These are phyloP conservation scores for Aspergillus sergii DNA, from an alignment of 2,329 filamentous ascomycete species.

Conservation along the genomic window DNA sequence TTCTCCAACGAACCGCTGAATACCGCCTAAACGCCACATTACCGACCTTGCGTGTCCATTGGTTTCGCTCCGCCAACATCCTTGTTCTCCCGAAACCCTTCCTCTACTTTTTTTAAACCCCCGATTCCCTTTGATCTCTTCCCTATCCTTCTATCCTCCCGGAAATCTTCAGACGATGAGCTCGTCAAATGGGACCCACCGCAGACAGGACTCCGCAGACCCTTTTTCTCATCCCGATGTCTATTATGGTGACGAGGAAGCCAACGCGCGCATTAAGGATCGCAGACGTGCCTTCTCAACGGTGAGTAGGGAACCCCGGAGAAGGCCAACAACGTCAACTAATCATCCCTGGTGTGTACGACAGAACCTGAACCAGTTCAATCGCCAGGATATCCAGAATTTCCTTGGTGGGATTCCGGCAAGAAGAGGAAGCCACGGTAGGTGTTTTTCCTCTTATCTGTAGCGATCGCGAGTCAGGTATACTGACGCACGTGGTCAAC, in stretches of 20 bases:
- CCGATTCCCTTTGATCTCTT: neutral
- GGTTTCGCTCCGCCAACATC: slow-evolving; percentile 5
- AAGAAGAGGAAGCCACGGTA: slow-evolving; percentile 51
- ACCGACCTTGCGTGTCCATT: slow-evolving; percentile 8
- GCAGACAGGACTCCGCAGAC: slow-evolving; percentile 51
- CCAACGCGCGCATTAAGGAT: slow-evolving; percentile 48
- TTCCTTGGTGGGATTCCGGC: slow-evolving; percentile 36
- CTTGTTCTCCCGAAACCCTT: slow-evolving; percentile 7
- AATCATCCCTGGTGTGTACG: slow-evolving; percentile 9
- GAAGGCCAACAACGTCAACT: slow-evolving; percentile 18
- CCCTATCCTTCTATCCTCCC: neutral
- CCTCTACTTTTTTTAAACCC: neutral
- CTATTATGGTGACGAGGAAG: slow-evolving; percentile 60
- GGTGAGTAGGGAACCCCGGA: slow-evolving; percentile 43
- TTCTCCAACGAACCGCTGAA: neutral
- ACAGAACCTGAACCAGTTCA: slow-evolving; percentile 42
- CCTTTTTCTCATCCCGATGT: slow-evolving; percentile 60
- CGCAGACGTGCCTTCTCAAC: slow-evolving; percentile 58
- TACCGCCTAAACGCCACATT: slow-evolving; percentile 8
- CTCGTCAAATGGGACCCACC: slow-evolving; percentile 43
- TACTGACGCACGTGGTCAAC: slow-evolving; percentile 21
- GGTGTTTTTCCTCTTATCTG: slow-evolving; percentile 10
- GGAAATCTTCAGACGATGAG: slow-evolving; percentile 36
- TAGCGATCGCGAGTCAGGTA: neutral
- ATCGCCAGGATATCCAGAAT: slow-evolving; percentile 38